Conservation (phyloP, 768 basidiomycete genomes). For the Kwoniella sp. region DNA sequence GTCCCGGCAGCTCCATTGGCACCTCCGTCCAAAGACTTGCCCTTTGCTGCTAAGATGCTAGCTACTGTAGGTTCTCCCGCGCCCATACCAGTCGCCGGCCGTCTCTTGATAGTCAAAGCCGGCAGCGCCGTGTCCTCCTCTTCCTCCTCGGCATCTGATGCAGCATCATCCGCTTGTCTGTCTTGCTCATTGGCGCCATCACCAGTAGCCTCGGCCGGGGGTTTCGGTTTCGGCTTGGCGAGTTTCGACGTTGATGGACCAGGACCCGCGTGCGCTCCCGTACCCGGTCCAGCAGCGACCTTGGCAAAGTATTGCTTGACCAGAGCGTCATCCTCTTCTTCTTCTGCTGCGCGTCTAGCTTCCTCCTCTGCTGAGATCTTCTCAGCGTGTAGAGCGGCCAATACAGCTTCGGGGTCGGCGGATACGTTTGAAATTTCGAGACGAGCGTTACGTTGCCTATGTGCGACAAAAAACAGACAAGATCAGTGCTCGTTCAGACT, state of each 20-base stretch:
- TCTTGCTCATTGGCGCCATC: background rate
- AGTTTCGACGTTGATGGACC: constrained; percentile 18
- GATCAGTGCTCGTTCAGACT: no score
- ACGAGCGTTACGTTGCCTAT: constrained; percentile 70
- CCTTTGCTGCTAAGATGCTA: constrained; percentile 50
- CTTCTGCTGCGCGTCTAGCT: constrained; percentile 64
- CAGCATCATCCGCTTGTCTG: constrained; percentile 3
- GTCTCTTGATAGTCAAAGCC: constrained; percentile 49
- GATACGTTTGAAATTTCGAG: constrained; percentile 67
- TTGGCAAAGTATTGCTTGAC: constrained; percentile 87
- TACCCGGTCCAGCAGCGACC: constrained; percentile 56
- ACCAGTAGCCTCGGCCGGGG: constrained; percentile 16
- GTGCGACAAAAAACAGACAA: background rate
- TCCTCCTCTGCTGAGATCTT: constrained; percentile 68
- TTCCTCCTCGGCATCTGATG: constrained; percentile 21
- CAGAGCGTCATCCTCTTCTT: constrained; percentile 89
- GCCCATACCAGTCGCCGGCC: constrained; percentile 21
- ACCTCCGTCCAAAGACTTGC: constrained; percentile 36
- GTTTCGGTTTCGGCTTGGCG: constrained; percentile 43
- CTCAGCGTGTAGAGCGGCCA: constrained; percentile 58
- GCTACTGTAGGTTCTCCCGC: constrained; percentile 48
- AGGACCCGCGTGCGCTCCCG: constrained; percentile 20
- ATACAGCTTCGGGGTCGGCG: constrained; percentile 66
- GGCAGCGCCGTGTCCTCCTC: constrained; percentile 29
- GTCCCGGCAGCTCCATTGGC: constrained; percentile 10